phyloP scores from a whole-genome alignment of 306 rosid species.

The Fragaria ananassa region DNA sequence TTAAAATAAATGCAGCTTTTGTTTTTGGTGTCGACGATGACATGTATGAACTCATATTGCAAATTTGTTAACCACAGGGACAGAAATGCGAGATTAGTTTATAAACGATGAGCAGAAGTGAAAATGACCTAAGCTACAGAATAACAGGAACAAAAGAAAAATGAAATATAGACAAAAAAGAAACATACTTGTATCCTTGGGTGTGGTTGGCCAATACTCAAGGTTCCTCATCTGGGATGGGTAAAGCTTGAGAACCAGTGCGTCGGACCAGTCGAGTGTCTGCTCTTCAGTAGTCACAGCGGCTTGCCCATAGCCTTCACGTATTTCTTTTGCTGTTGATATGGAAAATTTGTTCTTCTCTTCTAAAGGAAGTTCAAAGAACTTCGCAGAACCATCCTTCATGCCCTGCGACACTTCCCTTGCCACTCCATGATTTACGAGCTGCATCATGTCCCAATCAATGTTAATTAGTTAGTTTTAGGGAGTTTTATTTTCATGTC shows the following conservation, averaged over 20 bases:
- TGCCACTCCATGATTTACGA: conserved; percentile 41
- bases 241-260: conserved; percentile 16
- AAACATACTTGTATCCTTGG: conserved; percentile 30
- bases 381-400: conserved; percentile 29
- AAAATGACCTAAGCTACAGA: neutral
- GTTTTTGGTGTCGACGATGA: too few relatives aligned
- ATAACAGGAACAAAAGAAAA: neutral
- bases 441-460: conserved; percentile 6
- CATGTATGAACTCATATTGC: too few relatives aligned
- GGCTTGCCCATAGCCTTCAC: conserved; percentile 47
- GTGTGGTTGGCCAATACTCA: conserved; percentile 37
- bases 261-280: conserved; percentile 36
- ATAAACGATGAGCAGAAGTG: neutral
- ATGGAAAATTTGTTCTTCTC: conserved; percentile 41
- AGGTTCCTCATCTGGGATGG: conserved; percentile 25
- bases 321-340: neutral
- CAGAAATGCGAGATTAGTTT: too few relatives aligned
- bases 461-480: too few relatives aligned
- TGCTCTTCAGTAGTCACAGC: conserved; percentile 36
- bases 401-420: conserved; percentile 26
- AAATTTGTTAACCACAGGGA: too few relatives aligned
- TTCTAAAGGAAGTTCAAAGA: conserved; percentile 46
- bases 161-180: neutral
- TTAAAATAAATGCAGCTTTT: too few relatives aligned
- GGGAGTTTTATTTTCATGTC: neutral